Evolutionary conservation across 768 basidiomycete species (phyloP).

Genomic region (Serendipita sp.): DNA sequence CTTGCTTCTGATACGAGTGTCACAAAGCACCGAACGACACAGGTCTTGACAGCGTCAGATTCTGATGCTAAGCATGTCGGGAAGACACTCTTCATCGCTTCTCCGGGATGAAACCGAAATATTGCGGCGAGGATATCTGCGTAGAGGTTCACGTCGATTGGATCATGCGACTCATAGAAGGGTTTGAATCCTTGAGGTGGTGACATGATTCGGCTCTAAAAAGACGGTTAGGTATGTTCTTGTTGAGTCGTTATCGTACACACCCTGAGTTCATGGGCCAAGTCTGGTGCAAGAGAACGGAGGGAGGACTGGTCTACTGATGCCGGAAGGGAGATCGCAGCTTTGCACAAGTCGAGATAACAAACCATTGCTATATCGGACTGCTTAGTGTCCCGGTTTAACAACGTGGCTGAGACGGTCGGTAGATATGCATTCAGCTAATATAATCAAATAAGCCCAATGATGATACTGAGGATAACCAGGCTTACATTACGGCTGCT

Average conservation of each 20-base stretch:
- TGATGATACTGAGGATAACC: background rate
- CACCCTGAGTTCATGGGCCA: constrained; percentile 72
- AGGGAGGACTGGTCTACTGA: constrained; percentile 44
- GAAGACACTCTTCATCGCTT: constrained; percentile 48
- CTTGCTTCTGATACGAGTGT: constrained; percentile 28
- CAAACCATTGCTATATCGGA: constrained; percentile 56
- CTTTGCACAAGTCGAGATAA: constrained; percentile 62
- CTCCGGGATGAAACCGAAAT: constrained; percentile 51
- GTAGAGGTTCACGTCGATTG: constrained; percentile 60
- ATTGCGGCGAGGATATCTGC: constrained; percentile 59
- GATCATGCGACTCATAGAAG: constrained; percentile 58
- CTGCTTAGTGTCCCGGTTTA: constrained; percentile 38
- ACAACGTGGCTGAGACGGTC: constrained; percentile 9
- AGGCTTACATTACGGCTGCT: background rate
- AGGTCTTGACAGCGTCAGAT: constrained; percentile 67
- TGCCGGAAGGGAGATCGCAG: constrained; percentile 36
- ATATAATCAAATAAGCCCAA: background rate
- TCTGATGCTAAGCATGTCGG: constrained; percentile 54
- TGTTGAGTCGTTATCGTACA: constrained; percentile 13
- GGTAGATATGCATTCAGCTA: background rate
- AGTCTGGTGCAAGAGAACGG: constrained; percentile 48
- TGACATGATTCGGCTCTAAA: constrained; percentile 18
- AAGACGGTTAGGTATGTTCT: constrained; percentile 15
- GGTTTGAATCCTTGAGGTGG: constrained; percentile 25
- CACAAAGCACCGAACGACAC: constrained; percentile 56